A percentile compares a stretch with the other conserved stretches of the same genome.
Conservation (phyloP, 371 early-diverging fungal genomes). For the Fennellomyces sp. region DNA sequence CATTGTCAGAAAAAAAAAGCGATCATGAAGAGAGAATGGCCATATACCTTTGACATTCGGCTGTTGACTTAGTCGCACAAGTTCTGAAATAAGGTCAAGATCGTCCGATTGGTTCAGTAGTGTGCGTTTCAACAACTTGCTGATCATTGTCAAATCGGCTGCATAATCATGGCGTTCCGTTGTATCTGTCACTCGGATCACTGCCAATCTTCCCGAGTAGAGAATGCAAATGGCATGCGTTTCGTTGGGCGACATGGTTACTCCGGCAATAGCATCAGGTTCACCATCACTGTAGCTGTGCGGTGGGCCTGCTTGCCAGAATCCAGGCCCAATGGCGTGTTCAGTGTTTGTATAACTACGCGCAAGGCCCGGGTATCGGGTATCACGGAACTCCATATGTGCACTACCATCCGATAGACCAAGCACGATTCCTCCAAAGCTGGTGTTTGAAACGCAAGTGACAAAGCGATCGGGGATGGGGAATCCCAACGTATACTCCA, state of each 20-base stretch:
- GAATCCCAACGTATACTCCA: constrained; percentile 15
- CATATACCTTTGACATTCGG: not conserved
- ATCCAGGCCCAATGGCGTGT: constrained; percentile 8
- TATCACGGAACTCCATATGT: constrained; percentile 26
- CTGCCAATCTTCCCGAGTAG: constrained; percentile 30
- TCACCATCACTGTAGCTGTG: constrained; percentile 7
- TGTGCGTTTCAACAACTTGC: constrained; percentile 20
- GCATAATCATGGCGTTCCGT: not conserved
- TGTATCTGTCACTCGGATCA: constrained; percentile 29
- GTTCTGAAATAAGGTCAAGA: constrained; percentile 41
- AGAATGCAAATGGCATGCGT: constrained; percentile 40
- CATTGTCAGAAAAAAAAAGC: too few species aligned
- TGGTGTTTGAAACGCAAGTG: constrained; percentile 23
- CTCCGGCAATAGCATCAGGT: constrained; percentile 31
- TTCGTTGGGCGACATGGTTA: constrained; percentile 40
- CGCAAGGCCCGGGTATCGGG: constrained; percentile 2
- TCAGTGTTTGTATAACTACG: not conserved
- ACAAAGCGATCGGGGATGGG: constrained; percentile 29
- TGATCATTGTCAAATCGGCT: constrained; percentile 5
- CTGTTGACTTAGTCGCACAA: constrained; percentile 17
- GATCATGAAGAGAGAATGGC: not conserved
- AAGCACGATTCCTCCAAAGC: constrained; percentile 22
- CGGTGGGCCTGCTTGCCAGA: constrained; percentile 25
- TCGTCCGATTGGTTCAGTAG: constrained; percentile 38
- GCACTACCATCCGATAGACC: constrained; percentile 50